Percentiles rank a stretch among this genome's conserved stretches.
phyloP scores from a whole-genome alignment of 768 basidiomycete species.

The Pleurotus giganteus region DNA sequence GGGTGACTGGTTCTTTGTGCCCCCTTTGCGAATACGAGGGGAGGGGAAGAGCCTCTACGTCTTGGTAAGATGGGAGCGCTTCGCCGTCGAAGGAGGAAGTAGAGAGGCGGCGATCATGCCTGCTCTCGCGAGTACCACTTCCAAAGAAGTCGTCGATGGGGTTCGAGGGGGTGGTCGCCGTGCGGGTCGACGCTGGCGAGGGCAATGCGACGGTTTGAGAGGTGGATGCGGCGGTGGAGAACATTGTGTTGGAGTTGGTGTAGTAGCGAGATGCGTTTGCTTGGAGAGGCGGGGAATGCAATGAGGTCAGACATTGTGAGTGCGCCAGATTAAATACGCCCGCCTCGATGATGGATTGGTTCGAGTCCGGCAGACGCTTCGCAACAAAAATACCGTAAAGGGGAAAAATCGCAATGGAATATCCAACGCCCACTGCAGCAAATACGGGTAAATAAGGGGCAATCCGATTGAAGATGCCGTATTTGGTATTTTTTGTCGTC shows the following conservation, averaged over 20 bases:
- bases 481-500: too few relatives aligned
- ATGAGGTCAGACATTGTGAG: background rate
- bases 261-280: background rate
- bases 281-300: background rate
- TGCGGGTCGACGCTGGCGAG: background rate
- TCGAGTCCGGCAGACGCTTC: background rate
- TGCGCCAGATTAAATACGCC: background rate
- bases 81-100: slow-evolving; percentile 5
- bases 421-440: background rate
- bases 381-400: background rate
- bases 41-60: slow-evolving; percentile 2
- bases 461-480: background rate
- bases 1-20: slow-evolving; percentile 37
- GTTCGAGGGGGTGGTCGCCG: background rate
- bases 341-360: background rate
- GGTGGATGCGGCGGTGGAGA: background rate
- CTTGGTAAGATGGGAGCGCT: slow-evolving; percentile 5
- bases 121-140: background rate
- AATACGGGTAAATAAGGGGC: background rate
- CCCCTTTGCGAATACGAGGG: background rate
- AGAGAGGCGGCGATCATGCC: slow-evolving; percentile 6
- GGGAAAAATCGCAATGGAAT: background rate
- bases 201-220: background rate
- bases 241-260: background rate
- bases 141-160: slow-evolving; percentile 5